Conservation (phyloP, 1,139 yeast genomes). For the Yamadazyma conglobata region DNA sequence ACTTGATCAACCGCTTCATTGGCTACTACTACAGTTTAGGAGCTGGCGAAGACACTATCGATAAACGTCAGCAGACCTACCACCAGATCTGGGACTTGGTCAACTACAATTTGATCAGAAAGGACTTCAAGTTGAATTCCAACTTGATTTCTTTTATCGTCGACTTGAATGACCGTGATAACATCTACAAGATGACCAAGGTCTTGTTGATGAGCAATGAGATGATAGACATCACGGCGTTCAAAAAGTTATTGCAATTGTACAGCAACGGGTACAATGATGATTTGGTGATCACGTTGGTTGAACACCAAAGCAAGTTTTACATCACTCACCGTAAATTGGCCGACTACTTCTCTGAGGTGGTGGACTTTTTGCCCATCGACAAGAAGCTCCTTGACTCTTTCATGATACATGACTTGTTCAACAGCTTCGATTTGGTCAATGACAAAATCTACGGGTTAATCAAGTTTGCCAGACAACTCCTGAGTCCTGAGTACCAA, state of each 20-base stretch:
- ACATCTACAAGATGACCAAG: slow-evolving; percentile 36
- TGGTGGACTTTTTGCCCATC: slow-evolving; percentile 13
- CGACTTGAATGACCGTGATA: slow-evolving; percentile 35
- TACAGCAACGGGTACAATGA: slow-evolving; percentile 25
- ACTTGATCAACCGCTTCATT: slow-evolving; percentile 27
- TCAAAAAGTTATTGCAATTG: slow-evolving; percentile 32
- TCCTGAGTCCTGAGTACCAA: slow-evolving; percentile 18
- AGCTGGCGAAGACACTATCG: slow-evolving; percentile 5
- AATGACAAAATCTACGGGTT: slow-evolving; percentile 37
- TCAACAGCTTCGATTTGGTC: slow-evolving; percentile 27
- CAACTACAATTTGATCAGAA: slow-evolving; percentile 34
- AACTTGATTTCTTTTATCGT: slow-evolving; percentile 29
- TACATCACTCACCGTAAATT: slow-evolving; percentile 23
- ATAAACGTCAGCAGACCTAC: slow-evolving; percentile 12
- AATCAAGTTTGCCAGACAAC: slow-evolving; percentile 22
- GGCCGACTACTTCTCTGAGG: slow-evolving; percentile 34
- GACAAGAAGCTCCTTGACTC: slow-evolving; percentile 24
- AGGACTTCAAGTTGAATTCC: slow-evolving; percentile 31
- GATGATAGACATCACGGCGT: slow-evolving; percentile 23
- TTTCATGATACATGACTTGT: slow-evolving; percentile 24
- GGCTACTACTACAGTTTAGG: slow-evolving; percentile 20
- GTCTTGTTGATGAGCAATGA: slow-evolving; percentile 35
- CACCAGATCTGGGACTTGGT: slow-evolving; percentile 32
- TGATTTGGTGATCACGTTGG: slow-evolving; percentile 31
- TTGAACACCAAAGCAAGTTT: slow-evolving; percentile 33